Conservation (phyloP, 352 stramenopile species). For the Pythium guiyangense region DNA sequence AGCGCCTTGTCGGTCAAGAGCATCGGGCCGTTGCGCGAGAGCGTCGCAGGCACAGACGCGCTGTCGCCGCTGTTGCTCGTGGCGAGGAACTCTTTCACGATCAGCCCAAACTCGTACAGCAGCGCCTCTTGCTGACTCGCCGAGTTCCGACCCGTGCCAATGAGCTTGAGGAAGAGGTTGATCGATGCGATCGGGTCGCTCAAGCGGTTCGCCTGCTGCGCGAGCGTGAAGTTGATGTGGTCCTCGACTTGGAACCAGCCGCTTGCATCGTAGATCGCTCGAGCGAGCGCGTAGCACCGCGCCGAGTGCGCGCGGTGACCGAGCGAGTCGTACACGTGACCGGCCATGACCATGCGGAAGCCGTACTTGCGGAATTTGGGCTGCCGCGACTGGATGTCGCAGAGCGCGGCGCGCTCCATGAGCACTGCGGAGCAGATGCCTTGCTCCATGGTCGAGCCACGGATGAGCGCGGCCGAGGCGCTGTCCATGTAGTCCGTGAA, state of each 20-base stretch:
- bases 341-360: constrained; percentile 88
- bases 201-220: constrained; percentile 73
- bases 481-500: constrained; percentile 87
- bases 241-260: constrained; percentile 86
- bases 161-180: constrained; percentile 82
- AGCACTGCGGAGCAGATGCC: constrained; percentile 81
- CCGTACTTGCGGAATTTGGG: constrained; percentile 87
- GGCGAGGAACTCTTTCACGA: constrained; percentile 75
- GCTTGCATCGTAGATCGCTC: constrained; percentile 75
- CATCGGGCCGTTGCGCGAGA: constrained; percentile 25
- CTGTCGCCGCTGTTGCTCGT: constrained; percentile 10
- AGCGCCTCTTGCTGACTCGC: constrained; percentile 80
- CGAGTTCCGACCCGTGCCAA: constrained; percentile 75
- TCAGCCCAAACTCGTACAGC: constrained; percentile 78
- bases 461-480: constrained; percentile 75
- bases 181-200: constrained; percentile 79
- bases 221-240: constrained; percentile 86
- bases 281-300: constrained; percentile 74
- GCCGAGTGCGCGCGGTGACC: constrained; percentile 70
- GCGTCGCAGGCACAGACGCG: constrained; percentile 11
- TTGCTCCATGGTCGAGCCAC: constrained; percentile 80
- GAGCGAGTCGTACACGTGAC: constrained; percentile 76
- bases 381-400: constrained; percentile 58
- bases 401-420: constrained; percentile 74
- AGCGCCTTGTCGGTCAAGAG: constrained; percentile 14